Evolutionary conservation across 2,329 filamentous ascomycete genomes (phyloP), one percentile per base, ranked within the genome.

Genomic region (Stenocarpella maydis): DNA sequence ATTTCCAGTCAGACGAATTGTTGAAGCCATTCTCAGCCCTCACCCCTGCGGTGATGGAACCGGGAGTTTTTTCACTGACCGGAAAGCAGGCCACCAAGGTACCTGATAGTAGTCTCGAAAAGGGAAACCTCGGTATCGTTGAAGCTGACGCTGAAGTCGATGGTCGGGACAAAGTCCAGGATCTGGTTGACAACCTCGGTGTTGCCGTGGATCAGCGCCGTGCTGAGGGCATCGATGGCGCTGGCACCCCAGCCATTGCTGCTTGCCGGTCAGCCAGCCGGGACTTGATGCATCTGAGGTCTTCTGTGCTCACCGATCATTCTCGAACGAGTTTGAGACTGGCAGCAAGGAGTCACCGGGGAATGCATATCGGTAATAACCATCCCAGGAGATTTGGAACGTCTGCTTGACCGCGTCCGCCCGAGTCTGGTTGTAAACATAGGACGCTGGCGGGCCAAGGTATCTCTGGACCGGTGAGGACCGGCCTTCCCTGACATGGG

Each of bases 41-140:
- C 26, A 24, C n/a, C 21, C 41, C 6, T 7, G 19, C 41, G 26
- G 12, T 19, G 14, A 24, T 21, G 12, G 24, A 24, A 28, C 26
- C 19, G n/a, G n/a, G n/a, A 17, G 41, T 31, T 28, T 14, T 28
- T 4, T 12, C 7, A 24, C 53, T 63, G 75, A 87, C 90, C 92
- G 2, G 94, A 92, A 10, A 97, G 77, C 74, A 97, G 84, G 19
- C 94, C 94, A 12, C 88, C 94, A 1, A 97, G 82, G 75, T 97
- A 97, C 34, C 94, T 90, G 47, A 97, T 97, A 0, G 93, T 97
- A 0, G 93, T 97, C 80, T 97, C 94, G 75, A 97, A 97, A 9
- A 97, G 80, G 45, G 91, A 95, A 60, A 97, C 89, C 12, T 83
- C 80, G 1, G 83, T 79, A 50, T 86, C 86, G 41, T 71, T 53